Percentiles rank a stretch among this genome's conserved stretches.
These are phyloP conservation scores for Pyrenula massariospora DNA, from an alignment of 495 filamentous ascomycete genomes.

Conservation along the genomic window DNA sequence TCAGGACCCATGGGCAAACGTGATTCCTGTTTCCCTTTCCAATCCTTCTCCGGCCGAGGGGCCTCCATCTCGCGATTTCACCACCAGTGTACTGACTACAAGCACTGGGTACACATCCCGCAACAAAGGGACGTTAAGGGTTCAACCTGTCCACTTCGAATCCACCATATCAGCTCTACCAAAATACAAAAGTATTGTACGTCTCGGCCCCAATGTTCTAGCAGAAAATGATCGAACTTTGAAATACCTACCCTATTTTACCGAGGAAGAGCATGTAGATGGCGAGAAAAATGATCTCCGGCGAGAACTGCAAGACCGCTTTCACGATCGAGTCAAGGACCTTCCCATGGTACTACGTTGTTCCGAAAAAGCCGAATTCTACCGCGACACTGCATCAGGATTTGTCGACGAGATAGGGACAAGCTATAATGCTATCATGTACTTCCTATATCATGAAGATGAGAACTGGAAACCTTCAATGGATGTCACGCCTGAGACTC, in stretches of 20 bases:
- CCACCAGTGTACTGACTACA: neutral
- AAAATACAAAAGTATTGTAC: constrained; percentile 1
- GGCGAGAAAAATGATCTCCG: neutral
- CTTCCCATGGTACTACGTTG: neutral
- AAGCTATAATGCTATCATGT: neutral
- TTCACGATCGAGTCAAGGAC: neutral
- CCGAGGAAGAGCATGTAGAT: neutral
- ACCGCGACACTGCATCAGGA: neutral
- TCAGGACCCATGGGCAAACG: neutral
- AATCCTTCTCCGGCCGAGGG: neutral
- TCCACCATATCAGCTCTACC: neutral
- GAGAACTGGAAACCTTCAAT: neutral
- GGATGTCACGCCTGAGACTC: neutral
- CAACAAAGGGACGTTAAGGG: neutral
- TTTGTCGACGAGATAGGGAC: neutral
- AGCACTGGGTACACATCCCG: neutral
- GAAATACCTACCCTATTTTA: neutral
- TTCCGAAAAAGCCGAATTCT: neutral
- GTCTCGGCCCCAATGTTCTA: neutral
- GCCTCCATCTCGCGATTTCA: neutral
- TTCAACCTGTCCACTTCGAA: neutral
- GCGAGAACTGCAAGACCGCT: neutral
- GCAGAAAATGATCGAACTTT: neutral
- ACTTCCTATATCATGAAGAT: neutral
- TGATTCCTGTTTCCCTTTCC: neutral